A percentile compares a stretch with the other conserved stretches of the same genome.
Conservation (phyloP, 139 green algal genomes). For the Chlorella vulgaris region DNA sequence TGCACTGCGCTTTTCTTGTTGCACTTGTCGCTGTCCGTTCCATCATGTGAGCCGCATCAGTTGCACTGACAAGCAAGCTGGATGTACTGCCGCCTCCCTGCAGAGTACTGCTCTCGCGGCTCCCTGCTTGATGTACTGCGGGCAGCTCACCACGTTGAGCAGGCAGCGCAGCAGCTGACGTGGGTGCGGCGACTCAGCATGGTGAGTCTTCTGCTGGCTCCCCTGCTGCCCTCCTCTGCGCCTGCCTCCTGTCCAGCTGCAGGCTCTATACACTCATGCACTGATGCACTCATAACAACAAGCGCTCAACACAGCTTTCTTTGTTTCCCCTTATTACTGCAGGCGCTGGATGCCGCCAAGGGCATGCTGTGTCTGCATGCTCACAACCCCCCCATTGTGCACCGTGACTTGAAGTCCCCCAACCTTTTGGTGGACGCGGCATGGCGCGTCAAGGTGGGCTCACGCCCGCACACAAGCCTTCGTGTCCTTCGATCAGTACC, state of each 20-base stretch:
- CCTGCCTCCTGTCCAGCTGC: no score
- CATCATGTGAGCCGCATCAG: not conserved
- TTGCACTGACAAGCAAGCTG: no score
- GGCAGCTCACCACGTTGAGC: conserved; percentile 1
- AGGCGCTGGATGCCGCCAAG: conserved; percentile 54
- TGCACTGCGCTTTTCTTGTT: no score
- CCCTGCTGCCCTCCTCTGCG: no score
- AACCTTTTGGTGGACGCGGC: conserved; percentile 45
- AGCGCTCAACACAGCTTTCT: no score
- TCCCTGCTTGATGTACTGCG: conserved; percentile 61
- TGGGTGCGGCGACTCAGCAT: conserved; percentile 38
- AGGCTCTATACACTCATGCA: no score
- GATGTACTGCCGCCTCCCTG: not conserved
- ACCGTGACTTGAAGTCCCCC: conserved; percentile 60
- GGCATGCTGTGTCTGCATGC: conserved; percentile 62
- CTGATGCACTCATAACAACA: no score
- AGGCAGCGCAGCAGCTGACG: not conserved
- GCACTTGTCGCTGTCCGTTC: not conserved
- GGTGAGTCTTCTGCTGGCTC: not conserved
- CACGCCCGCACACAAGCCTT: no score
- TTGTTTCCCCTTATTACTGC: not conserved
- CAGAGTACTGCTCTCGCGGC: conserved; percentile 63
- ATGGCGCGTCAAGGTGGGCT: conserved; percentile 28
- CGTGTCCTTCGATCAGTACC: no score
- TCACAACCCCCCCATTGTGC: conserved; percentile 37